Conservation (phyloP, 2,329 filamentous ascomycete genomes). For the Aspergillus neotritici region DNA sequence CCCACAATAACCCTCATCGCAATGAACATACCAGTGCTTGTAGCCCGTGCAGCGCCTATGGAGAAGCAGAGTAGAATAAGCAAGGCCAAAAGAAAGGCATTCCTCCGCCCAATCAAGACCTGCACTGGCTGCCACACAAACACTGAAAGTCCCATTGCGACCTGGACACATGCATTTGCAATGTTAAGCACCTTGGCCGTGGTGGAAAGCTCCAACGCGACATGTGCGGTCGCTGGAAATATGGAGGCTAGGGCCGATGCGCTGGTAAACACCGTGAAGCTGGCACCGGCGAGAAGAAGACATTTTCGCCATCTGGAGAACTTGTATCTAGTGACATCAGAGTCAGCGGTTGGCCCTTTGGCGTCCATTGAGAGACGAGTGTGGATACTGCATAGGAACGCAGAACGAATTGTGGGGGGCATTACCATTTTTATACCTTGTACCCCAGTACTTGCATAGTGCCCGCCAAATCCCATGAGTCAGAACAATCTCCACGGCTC, state of each 20-base stretch:
- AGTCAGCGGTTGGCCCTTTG: too few relatives aligned
- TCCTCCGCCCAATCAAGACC: conserved; percentile 25
- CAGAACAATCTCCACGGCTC: too few relatives aligned
- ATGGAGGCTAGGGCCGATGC: conserved; percentile 42
- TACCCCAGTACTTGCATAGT: too few relatives aligned
- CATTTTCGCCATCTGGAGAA: conserved; percentile 36
- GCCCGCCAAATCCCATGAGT: too few relatives aligned
- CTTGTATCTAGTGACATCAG: conserved; percentile 6
- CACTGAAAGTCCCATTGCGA: conserved; percentile 36
- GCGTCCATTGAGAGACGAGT: too few relatives aligned
- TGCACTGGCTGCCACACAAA: conserved; percentile 33
- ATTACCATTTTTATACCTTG: too few relatives aligned
- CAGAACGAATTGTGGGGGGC: too few relatives aligned
- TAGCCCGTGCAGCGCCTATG: conserved; percentile 27
- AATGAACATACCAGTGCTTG: conserved; percentile 32
- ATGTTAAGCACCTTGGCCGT: conserved; percentile 31
- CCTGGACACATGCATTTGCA: conserved; percentile 34
- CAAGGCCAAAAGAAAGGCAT: conserved; percentile 32
- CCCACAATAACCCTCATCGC: conserved; percentile 32
- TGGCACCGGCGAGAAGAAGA: conserved; percentile 38
- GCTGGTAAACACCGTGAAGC: conserved; percentile 39
- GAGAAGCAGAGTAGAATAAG: conserved; percentile 28
- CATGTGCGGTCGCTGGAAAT: conserved; percentile 37
- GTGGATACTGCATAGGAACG: too few relatives aligned
- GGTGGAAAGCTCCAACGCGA: conserved; percentile 34